Base-by-base conservation (phyloP, 2,329 filamentous ascomycete genomes). In the Paracamarosporium sp. region DNA sequence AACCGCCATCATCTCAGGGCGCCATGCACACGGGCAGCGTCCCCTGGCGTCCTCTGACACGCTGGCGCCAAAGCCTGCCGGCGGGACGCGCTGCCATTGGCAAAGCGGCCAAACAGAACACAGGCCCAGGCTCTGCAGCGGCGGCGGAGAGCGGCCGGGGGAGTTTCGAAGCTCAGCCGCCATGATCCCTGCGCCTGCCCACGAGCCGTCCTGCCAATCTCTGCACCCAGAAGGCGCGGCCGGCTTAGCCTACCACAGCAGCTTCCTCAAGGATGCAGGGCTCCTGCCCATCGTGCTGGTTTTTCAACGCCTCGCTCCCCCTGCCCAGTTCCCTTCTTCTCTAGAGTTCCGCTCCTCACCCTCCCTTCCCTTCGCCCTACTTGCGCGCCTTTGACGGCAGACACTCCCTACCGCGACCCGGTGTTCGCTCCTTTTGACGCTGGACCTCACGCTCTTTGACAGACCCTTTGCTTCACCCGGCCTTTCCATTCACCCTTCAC, bases 401-500 rank as follows among this genome's bases (percentile, higher is more conserved):
- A 62, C 60, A 63, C 67, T 53, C 60, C 65, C 69, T 61, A 50
- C 68, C 64, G 60, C 68, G 66, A 62, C 70, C 70, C 63, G 67
- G 70, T 72, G 73, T 77, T 73, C 74, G 72, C 74, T 78, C 75
- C 64, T 77, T 76, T 76, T 71, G 69, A 71, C 71, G 69, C 71
- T 70, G 64, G 69, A 61, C 55, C 66, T 62, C 55, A 70, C 70
- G 59, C 69, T 76, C 75, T 75, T 77, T 77, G 69, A 73, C 62
- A 75, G 70, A 72, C 66, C 57, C 59, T 63, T 66, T 64, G 58
- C 67, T 68, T 60, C 41, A 47, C 50, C 33, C 8, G 17, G 17
- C 43, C 5, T 25, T 3, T n/a, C 30, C 22, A 48, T 46, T 38
- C 44, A 31, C 17, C 28, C 24, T 57, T 62, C 55, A 30, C 13